Base-by-base conservation (phyloP, 179 eudicot genomes). In the Gypsophila paniculata region DNA sequence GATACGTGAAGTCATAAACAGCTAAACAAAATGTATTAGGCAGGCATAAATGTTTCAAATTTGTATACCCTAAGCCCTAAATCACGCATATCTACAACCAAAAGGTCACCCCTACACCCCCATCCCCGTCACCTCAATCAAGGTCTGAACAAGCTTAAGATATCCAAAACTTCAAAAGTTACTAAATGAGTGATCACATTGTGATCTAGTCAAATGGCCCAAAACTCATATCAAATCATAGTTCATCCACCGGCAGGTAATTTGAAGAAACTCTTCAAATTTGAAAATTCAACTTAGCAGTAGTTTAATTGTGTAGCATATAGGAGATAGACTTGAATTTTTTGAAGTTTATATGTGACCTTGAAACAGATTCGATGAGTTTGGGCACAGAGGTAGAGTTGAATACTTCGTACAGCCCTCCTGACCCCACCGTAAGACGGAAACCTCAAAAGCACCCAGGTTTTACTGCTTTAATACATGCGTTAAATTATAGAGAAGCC, bases 161-260 rank as follows among this genome's bases (percentile, higher is more conserved):
- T 61, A 61, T 34, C 44, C 66, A 19, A 55, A 58, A 58, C 62
- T 58, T 58, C 62, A 60, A 38, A 26, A 52, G 64, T 60, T 26
- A 60, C 64, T 14, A 60, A 60, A 25, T 25, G 64, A 23, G 64
- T 23, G 17, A 14, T 7, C 11, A 25, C 6, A 39, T 0, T 39
- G 5, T 8, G 9, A 5, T 8, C 44, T 6, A 12, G 17, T 26
- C 34, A 1, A 12, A 39, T 64, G 48, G 68, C 52, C 68, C 19
- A 64, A 29, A 63, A 44, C 36, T 65, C n/a, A 65, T 39, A 4
- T 12, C 18, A 11, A 42, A 6, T 64, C 22, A 38, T 64, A 19
- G 26, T 64, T 64, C 39, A 42, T 65, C 53, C 15, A 6, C 36
- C 32, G 32, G 21, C 49, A 22, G 53, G 53, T 13, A 38, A 42